Conservation (phyloP, 73 alveolate genomes). For the Tetrahymena borealis region DNA sequence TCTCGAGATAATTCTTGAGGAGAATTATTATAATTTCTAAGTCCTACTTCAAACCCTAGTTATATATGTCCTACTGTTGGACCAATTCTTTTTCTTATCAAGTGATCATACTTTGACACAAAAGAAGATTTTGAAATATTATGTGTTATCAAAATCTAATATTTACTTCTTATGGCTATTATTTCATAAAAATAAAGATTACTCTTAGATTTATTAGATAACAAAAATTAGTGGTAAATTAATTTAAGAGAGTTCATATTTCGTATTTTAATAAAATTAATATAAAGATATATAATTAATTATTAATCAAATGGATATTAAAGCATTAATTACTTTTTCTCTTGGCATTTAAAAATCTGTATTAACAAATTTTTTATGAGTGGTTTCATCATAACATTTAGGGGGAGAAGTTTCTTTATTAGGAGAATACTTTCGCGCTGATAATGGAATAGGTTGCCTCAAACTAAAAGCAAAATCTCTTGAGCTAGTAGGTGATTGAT, state of each 20-base stretch:
- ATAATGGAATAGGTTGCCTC: background rate
- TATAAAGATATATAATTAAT: no score
- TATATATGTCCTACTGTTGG: background rate
- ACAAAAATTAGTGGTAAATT: background rate
- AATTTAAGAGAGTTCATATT: background rate
- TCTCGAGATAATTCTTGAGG: background rate
- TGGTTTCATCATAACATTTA: background rate
- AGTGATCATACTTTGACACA: background rate
- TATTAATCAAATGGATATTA: background rate
- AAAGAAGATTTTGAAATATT: background rate
- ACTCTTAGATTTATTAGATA: background rate
- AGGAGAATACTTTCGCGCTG: background rate
- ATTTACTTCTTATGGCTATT: background rate
- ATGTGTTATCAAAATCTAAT: background rate
- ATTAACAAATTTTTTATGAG: background rate
- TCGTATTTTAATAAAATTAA: no score
- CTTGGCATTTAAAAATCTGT: background rate
- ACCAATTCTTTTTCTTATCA: background rate
- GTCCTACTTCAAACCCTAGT: background rate
- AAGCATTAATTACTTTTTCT: background rate
- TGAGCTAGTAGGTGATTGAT: background rate
- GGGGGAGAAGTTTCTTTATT: background rate
- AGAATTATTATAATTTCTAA: background rate
- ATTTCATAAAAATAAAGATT: background rate
- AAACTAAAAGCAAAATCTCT: background rate